A percentile compares a stretch with the other conserved stretches of the same genome.
phyloP scores from a whole-genome alignment of 306 rosid species.

The Abrus precatorius region DNA sequence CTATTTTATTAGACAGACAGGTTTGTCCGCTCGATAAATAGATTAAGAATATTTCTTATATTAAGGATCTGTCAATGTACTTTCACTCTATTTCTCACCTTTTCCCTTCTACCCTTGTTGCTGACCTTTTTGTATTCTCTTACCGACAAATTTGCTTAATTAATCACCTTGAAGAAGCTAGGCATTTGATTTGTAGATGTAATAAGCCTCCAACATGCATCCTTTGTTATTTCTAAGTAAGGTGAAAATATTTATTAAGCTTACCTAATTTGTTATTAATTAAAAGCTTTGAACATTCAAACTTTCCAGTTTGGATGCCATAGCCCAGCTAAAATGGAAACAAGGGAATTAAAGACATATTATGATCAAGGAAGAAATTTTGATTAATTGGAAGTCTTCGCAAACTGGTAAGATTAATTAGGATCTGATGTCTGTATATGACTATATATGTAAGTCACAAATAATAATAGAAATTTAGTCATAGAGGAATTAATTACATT shows the following conservation, averaged over 20 bases:
- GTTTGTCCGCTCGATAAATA: constrained; percentile 54
- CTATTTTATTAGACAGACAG: constrained; percentile 47
- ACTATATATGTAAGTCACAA: not conserved
- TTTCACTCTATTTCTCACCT: constrained; percentile 23
- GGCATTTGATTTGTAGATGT: not conserved
- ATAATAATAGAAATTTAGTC: constrained; percentile 33
- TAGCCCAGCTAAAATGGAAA: constrained; percentile 33
- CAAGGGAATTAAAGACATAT: constrained; percentile 19
- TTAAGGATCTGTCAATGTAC: constrained; percentile 30
- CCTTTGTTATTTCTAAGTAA: not conserved
- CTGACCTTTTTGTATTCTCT: constrained; percentile 28
- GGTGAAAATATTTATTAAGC: not conserved
- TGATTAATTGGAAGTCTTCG: constrained; percentile 15
- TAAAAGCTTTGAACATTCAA: not conserved
- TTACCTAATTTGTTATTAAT: constrained; percentile 6
- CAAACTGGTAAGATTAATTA: constrained; percentile 24
- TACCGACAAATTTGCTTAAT: constrained; percentile 26
- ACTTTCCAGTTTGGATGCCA: constrained; percentile 24
- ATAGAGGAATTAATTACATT: constrained; percentile 52
- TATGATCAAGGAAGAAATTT: not conserved
- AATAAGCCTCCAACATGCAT: too few species aligned
- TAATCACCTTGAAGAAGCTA: constrained; percentile 34
- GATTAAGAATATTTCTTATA: constrained; percentile 34
- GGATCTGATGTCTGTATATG: not conserved
- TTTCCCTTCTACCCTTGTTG: not conserved